A percentile compares a stretch with the other conserved stretches of the same genome.
Conservation (phyloP, 2,329 filamentous ascomycete genomes). For the Calycina herbarum region DNA sequence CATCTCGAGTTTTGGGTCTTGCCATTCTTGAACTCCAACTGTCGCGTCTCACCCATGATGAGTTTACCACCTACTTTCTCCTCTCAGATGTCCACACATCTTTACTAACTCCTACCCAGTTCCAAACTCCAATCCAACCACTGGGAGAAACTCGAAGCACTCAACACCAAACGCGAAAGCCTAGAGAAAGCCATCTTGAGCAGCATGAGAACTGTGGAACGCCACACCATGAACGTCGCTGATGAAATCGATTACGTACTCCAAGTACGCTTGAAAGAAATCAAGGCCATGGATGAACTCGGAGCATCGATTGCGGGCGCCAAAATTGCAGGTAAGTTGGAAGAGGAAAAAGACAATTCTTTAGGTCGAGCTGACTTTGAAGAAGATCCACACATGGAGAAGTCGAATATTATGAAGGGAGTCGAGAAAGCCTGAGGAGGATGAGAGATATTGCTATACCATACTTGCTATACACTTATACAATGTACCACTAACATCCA, state of each 20-base stretch:
- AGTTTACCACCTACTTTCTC: background rate
- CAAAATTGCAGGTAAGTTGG: background rate
- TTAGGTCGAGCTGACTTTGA: background rate
- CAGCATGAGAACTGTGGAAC: constrained; percentile 33
- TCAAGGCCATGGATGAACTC: constrained; percentile 17
- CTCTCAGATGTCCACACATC: background rate
- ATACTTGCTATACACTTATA: constrained; percentile 29
- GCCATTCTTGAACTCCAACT: background rate
- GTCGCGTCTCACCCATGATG: background rate
- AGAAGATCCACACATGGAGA: background rate
- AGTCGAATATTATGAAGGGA: background rate
- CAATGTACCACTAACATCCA: constrained; percentile 23
- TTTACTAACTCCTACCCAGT: constrained; percentile 17
- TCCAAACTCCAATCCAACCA: constrained; percentile 26
- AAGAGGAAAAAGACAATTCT: too few species aligned
- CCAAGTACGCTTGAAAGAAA: constrained; percentile 29
- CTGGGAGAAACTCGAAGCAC: constrained; percentile 30
- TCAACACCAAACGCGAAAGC: constrained; percentile 32
- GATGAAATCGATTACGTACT: constrained; percentile 32
- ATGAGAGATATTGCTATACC: constrained; percentile 22
- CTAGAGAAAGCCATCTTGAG: constrained; percentile 33
- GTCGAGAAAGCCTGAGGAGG: constrained; percentile 7
- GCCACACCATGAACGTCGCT: constrained; percentile 27
- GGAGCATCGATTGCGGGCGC: background rate
- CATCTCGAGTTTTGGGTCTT: background rate